phyloP scores from a whole-genome alignment of 73 alveolate species.

The Paramecium sexaurelia region DNA sequence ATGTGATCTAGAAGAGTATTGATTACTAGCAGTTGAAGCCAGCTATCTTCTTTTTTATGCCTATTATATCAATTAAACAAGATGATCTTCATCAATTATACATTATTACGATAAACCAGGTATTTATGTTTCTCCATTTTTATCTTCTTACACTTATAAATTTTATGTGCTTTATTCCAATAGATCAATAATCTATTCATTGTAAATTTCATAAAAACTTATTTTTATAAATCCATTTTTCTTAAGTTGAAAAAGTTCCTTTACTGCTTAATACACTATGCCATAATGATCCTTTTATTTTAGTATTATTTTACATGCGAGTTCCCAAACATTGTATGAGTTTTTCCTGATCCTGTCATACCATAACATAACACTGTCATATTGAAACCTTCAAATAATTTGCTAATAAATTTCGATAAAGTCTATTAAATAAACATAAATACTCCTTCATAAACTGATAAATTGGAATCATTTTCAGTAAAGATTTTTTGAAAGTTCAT shows the following conservation, averaged over 20 bases:
- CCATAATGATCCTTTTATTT: constrained; percentile 45
- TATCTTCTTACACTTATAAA: constrained; percentile 64
- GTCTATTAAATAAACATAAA: not conserved
- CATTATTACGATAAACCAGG: constrained; percentile 71
- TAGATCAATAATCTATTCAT: constrained; percentile 63
- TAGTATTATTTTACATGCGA: constrained; percentile 44
- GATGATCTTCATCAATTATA: constrained; percentile 68
- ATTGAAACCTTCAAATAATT: constrained; percentile 58
- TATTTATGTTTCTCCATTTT: constrained; percentile 73
- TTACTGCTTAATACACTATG: constrained; percentile 52
- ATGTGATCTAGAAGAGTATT: constrained; percentile 74
- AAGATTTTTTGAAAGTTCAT: not conserved
- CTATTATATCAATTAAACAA: constrained; percentile 61
- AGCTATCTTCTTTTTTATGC: constrained; percentile 73
- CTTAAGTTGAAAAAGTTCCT: constrained; percentile 4
- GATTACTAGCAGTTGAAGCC: constrained; percentile 74
- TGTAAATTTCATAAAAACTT: constrained; percentile 64
- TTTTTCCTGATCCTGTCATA: constrained; percentile 75
- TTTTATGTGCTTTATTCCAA: not conserved
- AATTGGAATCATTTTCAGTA: constrained; percentile 20
- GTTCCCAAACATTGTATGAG: constrained; percentile 77
- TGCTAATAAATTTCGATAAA: not conserved
- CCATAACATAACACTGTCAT: constrained; percentile 71
- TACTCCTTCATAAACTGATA: constrained; percentile 20
- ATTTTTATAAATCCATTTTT: constrained; percentile 40